Evolutionary conservation across 139 green algal species (phyloP).

Genomic region (Klebsormidium nitens): DNA sequence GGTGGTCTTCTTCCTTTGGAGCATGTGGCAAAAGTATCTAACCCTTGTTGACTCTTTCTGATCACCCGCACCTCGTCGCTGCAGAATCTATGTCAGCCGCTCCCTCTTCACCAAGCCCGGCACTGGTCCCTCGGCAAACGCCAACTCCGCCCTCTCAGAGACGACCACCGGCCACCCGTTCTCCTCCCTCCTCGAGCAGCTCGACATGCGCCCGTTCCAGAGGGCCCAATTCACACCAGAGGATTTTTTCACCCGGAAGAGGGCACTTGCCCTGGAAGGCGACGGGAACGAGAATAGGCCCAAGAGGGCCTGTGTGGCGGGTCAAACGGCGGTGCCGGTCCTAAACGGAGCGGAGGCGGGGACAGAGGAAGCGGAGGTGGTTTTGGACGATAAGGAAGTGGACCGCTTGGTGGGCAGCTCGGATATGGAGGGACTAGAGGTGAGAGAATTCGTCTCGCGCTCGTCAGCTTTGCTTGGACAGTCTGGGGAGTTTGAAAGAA

Average conservation of each 20-base stretch:
- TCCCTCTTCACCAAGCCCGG: background rate
- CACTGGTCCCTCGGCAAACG: background rate
- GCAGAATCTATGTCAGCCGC: background rate
- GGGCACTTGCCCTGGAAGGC: conserved; percentile 1
- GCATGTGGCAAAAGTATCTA: background rate
- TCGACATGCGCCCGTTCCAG: background rate
- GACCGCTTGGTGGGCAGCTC: too few species aligned
- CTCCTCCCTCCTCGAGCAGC: background rate
- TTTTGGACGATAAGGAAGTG: too few species aligned
- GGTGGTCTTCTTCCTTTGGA: background rate
- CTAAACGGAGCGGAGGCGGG: too few species aligned
- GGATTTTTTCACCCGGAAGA: background rate
- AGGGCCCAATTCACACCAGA: conserved; percentile 1
- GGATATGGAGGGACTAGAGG: too few species aligned
- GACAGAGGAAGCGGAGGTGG: too few species aligned
- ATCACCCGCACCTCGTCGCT: background rate
- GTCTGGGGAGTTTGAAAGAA: too few species aligned
- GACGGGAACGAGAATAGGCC: too few species aligned
- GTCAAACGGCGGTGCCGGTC: background rate
- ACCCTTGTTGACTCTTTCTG: background rate
- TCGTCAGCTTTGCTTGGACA: too few species aligned
- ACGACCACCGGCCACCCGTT: background rate
- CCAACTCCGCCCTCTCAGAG: background rate
- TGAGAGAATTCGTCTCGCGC: background rate
- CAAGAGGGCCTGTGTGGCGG: too few species aligned